These are phyloP conservation scores for Cryptococcus hybrid DNA, from an alignment of 1,284 basidiomycete genomes.

Conservation along the genomic window DNA sequence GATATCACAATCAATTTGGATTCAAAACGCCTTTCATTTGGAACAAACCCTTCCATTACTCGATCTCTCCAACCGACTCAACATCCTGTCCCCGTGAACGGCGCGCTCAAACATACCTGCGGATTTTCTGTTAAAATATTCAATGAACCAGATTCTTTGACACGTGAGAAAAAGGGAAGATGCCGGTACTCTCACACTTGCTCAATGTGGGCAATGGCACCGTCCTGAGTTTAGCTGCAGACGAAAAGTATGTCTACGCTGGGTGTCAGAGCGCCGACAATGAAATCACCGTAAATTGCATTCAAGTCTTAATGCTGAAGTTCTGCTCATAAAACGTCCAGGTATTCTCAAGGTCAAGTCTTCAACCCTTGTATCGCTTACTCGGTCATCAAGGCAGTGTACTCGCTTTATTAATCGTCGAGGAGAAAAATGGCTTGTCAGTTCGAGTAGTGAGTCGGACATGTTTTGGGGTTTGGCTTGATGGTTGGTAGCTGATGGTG, in stretches of 20 bases:
- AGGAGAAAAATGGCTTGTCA: conserved; percentile 81
- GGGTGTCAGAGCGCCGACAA: conserved; percentile 77
- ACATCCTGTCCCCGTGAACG: conserved; percentile 1
- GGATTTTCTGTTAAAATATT: not conserved
- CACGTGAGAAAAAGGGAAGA: conserved; percentile 42
- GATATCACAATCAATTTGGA: not conserved
- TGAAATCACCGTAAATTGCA: conserved; percentile 56
- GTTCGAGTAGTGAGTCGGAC: conserved; percentile 54
- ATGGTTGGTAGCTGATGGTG: not conserved
- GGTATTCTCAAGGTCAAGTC: conserved; percentile 78
- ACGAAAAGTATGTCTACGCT: conserved; percentile 71
- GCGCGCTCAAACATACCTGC: not conserved
- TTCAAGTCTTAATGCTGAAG: not conserved
- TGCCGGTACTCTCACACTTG: conserved; percentile 46
- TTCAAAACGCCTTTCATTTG: not conserved
- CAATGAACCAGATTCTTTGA: conserved; percentile 40
- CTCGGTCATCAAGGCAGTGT: conserved; percentile 83
- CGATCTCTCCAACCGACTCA: conserved; percentile 6
- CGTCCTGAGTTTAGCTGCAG: conserved; percentile 72
- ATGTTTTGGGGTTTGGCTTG: conserved; percentile 1
- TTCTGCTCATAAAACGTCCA: conserved; percentile 40
- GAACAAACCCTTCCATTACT: not conserved
- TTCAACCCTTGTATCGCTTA: conserved; percentile 68
- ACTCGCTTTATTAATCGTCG: conserved; percentile 73
- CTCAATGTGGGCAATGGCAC: conserved; percentile 43